Evolutionary conservation across 2,329 filamentous ascomycete species (phyloP), one percentile per base, ranked within the genome.

Genomic region (Aspergillus sp.): DNA sequence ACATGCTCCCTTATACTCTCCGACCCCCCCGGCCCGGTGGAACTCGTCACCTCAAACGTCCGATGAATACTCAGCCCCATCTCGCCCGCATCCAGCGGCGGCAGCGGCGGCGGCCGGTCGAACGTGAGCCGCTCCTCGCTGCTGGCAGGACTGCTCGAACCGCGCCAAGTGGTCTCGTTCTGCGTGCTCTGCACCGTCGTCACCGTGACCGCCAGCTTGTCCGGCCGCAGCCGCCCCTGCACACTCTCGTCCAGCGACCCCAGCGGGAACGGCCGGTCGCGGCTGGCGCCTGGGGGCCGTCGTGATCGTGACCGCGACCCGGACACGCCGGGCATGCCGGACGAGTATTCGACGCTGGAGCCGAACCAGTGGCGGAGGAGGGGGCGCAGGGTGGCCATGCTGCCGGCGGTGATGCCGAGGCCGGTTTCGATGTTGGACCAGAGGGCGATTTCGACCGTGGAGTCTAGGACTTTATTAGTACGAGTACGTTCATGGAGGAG

Each of bases 351-450:
- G n/a, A 49, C 52, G 25, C 59, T 58, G 25, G 57, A 44, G 31
- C 65, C 62, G 11, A 62, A 56, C 43, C 65, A 58, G 32, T 69
- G 31, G 16, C 68, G 74, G 9, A 81, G 64, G 0, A 81, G 70
- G 0, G 79, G 79, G 2, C 77, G 73, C 1, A 80, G 68, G 0
- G 76, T 79, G 10, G 77, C 77, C 13, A 80, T 69, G 56, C 71
- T 75, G 3, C 71, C 76, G 9, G 78, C 78, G 3, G 70, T 71
- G 45, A 78, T 76, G 4, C 73, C 69, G 1, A 72, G 60, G 2
- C 67, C 67, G 47, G 58, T 56, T 60, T 72, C 70, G 49, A 68
- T 60, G 36, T 65, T 64, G 31, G 69, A 70, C 70, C 70, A 72
- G 34, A 76, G 64, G 17, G 72, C 67, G 36, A 77, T 71, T 51